These are phyloP conservation scores for Aquilaria agallochum DNA, from an alignment of 441 rosid genomes.

Conservation along the genomic window DNA sequence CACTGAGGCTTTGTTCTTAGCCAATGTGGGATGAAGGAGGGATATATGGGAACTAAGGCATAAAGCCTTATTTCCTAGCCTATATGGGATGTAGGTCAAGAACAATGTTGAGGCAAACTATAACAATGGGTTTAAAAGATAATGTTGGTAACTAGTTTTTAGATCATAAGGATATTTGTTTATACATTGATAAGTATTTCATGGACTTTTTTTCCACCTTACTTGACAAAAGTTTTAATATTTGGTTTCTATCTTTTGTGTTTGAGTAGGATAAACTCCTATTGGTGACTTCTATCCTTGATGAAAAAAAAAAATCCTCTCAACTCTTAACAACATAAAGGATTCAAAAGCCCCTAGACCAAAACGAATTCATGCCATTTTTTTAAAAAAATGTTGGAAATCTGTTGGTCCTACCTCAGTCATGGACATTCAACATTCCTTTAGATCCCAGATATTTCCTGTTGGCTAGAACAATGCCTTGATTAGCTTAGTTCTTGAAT, in stretches of 20 bases:
- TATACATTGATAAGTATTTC: background rate
- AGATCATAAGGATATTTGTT: background rate
- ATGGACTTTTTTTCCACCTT: background rate
- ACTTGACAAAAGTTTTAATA: too few relatives aligned
- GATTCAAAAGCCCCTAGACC: background rate
- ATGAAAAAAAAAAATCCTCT: background rate
- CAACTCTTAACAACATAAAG: background rate
- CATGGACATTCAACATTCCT: background rate
- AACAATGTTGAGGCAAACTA: too few relatives aligned
- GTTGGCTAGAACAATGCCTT: too few relatives aligned
- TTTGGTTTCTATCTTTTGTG: background rate
- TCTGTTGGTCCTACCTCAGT: background rate
- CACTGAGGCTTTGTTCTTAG: too few relatives aligned
- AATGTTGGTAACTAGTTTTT: background rate
- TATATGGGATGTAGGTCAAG: too few relatives aligned
- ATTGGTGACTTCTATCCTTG: background rate
- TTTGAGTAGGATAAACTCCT: too few relatives aligned
- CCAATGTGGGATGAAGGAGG: too few relatives aligned
- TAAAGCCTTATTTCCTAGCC: too few relatives aligned
- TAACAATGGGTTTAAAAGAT: background rate
- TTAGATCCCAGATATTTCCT: background rate
- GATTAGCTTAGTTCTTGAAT: too few relatives aligned
- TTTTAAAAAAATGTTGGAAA: background rate
- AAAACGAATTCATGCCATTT: background rate
- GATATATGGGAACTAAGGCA: too few relatives aligned